Conservation (phyloP, 2,329 filamentous ascomycete species). For the Rugonectria rugulosa region DNA sequence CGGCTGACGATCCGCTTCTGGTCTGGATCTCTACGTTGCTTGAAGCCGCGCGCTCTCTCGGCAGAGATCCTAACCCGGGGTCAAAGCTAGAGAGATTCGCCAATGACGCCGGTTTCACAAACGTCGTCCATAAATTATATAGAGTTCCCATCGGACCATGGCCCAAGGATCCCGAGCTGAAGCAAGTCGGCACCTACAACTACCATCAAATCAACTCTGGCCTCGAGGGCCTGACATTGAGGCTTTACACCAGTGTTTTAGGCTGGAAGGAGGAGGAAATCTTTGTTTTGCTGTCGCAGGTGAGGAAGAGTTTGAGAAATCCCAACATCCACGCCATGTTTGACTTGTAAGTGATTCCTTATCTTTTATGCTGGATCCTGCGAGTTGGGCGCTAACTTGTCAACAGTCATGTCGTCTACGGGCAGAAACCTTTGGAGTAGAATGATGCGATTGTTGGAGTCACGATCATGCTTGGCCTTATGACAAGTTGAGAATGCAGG, state of each 20-base stretch:
- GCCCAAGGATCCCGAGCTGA: neutral
- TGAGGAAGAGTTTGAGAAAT: neutral
- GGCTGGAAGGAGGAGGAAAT: neutral
- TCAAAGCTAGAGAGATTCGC: neutral
- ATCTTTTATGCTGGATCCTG: too few relatives aligned
- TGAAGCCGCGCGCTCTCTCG: neutral
- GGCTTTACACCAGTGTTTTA: neutral
- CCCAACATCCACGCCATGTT: too few relatives aligned
- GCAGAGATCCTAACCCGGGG: too few relatives aligned
- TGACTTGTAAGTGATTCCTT: too few relatives aligned
- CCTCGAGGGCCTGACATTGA: neutral
- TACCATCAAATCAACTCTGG: neutral
- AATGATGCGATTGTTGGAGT: too few relatives aligned
- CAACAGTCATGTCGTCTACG: too few relatives aligned
- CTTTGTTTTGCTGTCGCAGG: neutral
- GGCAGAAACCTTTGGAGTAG: too few relatives aligned
- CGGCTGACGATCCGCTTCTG: neutral
- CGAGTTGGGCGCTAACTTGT: too few relatives aligned
- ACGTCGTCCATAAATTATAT: neutral
- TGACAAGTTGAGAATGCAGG: too few relatives aligned
- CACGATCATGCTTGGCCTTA: too few relatives aligned
- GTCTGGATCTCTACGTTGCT: neutral
- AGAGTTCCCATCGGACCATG: neutral
- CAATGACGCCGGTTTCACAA: conserved; percentile 29
- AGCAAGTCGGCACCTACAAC: neutral